These are phyloP conservation scores for Penicillium paneum DNA, from an alignment of 2,329 filamentous ascomycete species.

Conservation along the genomic window DNA sequence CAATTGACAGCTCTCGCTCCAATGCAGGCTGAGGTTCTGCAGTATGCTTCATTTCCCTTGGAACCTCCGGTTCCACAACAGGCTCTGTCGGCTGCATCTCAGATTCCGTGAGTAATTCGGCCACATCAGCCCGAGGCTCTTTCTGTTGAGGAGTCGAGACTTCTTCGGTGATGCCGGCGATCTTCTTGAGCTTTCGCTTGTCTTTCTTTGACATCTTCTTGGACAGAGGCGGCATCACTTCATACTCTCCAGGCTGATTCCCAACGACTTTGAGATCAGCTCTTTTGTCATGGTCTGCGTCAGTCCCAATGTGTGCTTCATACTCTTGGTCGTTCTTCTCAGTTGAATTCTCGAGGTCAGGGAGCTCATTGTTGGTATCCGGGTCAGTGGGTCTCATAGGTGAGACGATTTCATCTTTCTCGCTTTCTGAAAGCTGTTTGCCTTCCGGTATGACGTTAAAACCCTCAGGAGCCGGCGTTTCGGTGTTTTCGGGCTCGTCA, in stretches of 20 bases:
- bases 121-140: background rate
- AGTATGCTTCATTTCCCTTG: background rate
- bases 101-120: background rate
- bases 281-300: background rate
- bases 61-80: background rate
- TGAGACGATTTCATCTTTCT: background rate
- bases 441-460: background rate
- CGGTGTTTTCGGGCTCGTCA: background rate
- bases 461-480: background rate
- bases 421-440: background rate
- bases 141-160: background rate
- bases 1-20: background rate
- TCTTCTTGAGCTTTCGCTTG: conserved; percentile 24
- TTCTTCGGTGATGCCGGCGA: conserved; percentile 5
- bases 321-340: background rate
- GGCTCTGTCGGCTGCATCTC: background rate
- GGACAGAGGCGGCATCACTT: conserved; percentile 5
- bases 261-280: background rate
- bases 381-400: background rate
- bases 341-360: background rate
- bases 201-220: conserved; percentile 25
- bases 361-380: background rate
- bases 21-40: background rate
- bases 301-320: background rate
- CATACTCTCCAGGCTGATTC: conserved; percentile 1